These are phyloP conservation scores for Linanthus parryae DNA, from an alignment of 148 eudicot genomes.

Conservation along the genomic window DNA sequence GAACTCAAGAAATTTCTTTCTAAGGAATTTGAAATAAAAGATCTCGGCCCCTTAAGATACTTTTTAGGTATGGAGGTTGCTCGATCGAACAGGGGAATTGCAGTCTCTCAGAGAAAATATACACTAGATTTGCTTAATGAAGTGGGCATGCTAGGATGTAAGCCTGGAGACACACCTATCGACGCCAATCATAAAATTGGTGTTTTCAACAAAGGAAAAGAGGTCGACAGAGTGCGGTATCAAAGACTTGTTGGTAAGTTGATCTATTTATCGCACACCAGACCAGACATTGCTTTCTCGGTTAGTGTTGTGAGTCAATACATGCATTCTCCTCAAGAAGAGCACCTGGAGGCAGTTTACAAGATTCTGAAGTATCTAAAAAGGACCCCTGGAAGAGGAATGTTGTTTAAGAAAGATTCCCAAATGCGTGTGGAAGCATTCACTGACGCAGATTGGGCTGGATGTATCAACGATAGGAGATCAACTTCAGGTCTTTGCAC, in stretches of 20 bases:
- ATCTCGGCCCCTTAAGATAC: neutral
- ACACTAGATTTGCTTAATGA: neutral
- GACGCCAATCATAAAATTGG: neutral
- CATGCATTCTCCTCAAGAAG: too few species aligned
- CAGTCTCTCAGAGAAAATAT: neutral
- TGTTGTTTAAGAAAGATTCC: too few species aligned
- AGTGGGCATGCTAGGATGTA: conserved; percentile 1
- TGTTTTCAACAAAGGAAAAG: neutral
- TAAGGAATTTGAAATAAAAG: conserved; percentile 1
- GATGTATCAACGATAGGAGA: too few species aligned
- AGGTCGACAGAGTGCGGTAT: neutral
- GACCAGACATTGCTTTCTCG: conserved; percentile 1
- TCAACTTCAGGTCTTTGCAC: too few species aligned
- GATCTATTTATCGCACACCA: conserved; percentile 1
- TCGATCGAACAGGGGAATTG: neutral
- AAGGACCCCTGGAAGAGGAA: too few species aligned
- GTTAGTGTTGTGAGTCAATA: too few species aligned
- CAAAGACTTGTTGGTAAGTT: neutral
- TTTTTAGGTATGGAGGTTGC: neutral
- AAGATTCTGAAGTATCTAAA: too few species aligned
- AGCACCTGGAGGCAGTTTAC: too few species aligned
- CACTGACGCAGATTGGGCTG: too few species aligned
- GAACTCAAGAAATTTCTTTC: neutral
- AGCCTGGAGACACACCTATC: neutral
- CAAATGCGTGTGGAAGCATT: too few species aligned